phyloP scores from a whole-genome alignment of 805 yeast species.

The Komagataella kurtzmanii region DNA sequence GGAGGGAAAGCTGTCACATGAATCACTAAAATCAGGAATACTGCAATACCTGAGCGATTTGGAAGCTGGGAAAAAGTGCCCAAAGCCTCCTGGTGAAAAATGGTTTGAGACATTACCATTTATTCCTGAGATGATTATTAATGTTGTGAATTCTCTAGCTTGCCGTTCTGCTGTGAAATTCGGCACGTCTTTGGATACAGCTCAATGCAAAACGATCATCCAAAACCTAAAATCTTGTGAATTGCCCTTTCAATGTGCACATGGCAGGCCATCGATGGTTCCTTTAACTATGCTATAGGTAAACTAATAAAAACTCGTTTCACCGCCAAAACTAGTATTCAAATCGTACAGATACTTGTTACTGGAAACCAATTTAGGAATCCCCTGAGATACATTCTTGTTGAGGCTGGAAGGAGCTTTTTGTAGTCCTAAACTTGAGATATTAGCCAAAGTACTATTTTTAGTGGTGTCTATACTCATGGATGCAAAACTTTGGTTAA shows the following conservation, averaged over 20 bases:
- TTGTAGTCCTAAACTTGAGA: background rate
- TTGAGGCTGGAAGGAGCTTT: background rate
- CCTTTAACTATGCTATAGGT: constrained; percentile 23
- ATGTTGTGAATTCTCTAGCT: constrained; percentile 43
- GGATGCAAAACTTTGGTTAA: background rate
- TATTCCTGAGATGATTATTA: constrained; percentile 38
- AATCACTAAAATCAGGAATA: constrained; percentile 22
- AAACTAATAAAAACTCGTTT: background rate
- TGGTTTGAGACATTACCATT: constrained; percentile 26
- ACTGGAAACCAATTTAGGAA: background rate
- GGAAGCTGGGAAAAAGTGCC: constrained; percentile 14
- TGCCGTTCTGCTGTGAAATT: constrained; percentile 63
- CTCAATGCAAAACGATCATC: constrained; percentile 33
- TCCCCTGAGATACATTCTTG: background rate
- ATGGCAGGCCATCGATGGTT: constrained; percentile 65
- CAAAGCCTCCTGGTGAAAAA: background rate
- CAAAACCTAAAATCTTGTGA: constrained; percentile 29
- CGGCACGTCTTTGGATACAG: constrained; percentile 35
- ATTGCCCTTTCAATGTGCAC: constrained; percentile 73
- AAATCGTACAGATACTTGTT: background rate
- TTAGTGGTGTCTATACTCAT: background rate
- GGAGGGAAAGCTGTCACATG: constrained; percentile 7
- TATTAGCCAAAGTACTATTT: background rate
- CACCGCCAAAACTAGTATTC: background rate
- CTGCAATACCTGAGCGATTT: constrained; percentile 32